Evolutionary conservation across 352 stramenopile species (phyloP).

Genomic region (Globisporangium spiculum): DNA sequence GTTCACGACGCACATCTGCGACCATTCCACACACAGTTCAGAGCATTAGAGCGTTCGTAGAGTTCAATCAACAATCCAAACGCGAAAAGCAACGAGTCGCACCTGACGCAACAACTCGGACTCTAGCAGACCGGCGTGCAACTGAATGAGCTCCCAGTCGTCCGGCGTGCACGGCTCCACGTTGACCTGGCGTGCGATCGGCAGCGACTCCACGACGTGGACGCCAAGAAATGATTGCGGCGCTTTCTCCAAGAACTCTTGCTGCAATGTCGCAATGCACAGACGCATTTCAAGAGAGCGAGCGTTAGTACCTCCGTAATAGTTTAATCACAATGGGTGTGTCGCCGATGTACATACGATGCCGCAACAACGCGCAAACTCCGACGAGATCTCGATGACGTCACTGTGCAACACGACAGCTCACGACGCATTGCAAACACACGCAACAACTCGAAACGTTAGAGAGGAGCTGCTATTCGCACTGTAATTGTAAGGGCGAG

Average conservation of each 20-base stretch:
- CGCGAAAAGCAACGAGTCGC: neutral
- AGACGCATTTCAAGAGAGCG: neutral
- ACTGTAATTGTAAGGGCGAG: neutral
- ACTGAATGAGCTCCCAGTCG: constrained; percentile 90
- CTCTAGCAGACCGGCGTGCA: constrained; percentile 82
- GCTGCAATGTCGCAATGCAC: constrained; percentile 22
- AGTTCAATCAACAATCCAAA: neutral
- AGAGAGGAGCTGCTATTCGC: neutral
- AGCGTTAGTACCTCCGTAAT: neutral
- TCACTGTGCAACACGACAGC: constrained; percentile 35
- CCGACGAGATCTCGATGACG: constrained; percentile 76
- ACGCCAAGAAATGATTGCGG: constrained; percentile 67
- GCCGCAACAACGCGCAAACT: constrained; percentile 80
- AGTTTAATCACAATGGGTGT: neutral
- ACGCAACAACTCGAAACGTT: neutral
- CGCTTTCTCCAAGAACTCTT: constrained; percentile 54
- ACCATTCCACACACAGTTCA: neutral
- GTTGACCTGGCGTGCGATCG: constrained; percentile 68
- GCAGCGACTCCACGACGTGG: constrained; percentile 67
- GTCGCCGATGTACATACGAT: constrained; percentile 40
- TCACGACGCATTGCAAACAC: neutral
- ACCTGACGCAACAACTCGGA: constrained; percentile 83
- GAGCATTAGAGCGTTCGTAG: neutral
- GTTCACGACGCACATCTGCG: constrained; percentile 84
- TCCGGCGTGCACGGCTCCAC: constrained; percentile 84